phyloP scores from a whole-genome alignment of 2,329 filamentous ascomycete genomes.

The Ophiostoma sp. region DNA sequence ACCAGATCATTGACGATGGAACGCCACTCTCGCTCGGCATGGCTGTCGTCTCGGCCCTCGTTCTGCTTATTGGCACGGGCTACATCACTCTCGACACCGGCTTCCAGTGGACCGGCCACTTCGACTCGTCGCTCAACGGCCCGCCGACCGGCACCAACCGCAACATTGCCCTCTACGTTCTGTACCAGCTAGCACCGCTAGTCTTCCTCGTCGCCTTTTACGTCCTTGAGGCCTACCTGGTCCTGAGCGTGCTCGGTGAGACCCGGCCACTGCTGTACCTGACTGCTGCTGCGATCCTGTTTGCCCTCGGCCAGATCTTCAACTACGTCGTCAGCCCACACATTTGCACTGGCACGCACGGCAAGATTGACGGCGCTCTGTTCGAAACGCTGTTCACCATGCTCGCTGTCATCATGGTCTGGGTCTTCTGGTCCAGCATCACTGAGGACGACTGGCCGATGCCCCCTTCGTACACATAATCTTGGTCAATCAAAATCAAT shows the following conservation, averaged over 20 bases:
- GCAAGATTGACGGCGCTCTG: conserved; percentile 87
- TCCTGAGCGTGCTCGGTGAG: conserved; percentile 84
- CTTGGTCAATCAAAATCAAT: no score
- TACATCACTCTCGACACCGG: conserved; percentile 96
- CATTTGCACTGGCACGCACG: conserved; percentile 78
- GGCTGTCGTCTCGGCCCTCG: conserved; percentile 66
- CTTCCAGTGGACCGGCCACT: conserved; percentile 79
- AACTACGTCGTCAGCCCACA: conserved; percentile 91
- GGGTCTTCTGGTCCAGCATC: conserved; percentile 98
- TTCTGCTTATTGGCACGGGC: conserved; percentile 83
- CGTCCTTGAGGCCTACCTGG: conserved; percentile 77
- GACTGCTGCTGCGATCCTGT: conserved; percentile 70
- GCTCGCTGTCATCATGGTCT: conserved; percentile 76
- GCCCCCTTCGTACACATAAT: conserved; percentile 41
- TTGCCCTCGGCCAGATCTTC: conserved; percentile 92
- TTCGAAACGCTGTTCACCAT: conserved; percentile 95
- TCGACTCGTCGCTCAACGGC: conserved; percentile 58
- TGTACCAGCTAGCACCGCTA: conserved; percentile 88
- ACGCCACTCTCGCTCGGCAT: conserved; percentile 80
- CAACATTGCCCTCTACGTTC: conserved; percentile 84
- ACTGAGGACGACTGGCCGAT: conserved; percentile 97
- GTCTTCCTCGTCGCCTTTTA: conserved; percentile 89
- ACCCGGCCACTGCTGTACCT: conserved; percentile 91
- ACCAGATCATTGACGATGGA: conserved; percentile 90
- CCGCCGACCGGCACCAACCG: conserved; percentile 61